A percentile compares a stretch with the other conserved stretches of the same genome.
These are phyloP conservation scores for Chamaenerion angustifolium DNA, from an alignment of 345 rosid genomes.

Conservation along the genomic window DNA sequence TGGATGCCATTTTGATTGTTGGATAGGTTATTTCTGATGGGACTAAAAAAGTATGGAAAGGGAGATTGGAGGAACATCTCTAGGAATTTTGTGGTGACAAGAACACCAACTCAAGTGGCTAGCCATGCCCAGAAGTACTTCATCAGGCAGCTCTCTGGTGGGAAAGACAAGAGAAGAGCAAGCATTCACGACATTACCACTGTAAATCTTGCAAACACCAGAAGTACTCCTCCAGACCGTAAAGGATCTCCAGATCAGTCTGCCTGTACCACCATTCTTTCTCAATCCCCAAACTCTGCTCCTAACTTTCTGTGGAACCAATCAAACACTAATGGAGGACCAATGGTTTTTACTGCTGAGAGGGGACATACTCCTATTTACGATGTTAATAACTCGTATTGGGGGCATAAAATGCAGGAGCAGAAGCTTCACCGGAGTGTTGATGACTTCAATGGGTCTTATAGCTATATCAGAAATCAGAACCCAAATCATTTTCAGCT, in stretches of 20 bases:
- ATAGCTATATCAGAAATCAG: slow-evolving; percentile 20
- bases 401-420: slow-evolving; percentile 30
- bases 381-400: slow-evolving; percentile 19
- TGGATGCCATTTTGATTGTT: background rate
- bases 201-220: slow-evolving; percentile 38
- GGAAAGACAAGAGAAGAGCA: slow-evolving; percentile 91
- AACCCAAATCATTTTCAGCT: slow-evolving; percentile 11
- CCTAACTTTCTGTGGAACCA: slow-evolving; percentile 43
- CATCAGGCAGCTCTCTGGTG: slow-evolving; percentile 78
- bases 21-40: slow-evolving; percentile 68
- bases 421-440: slow-evolving; percentile 10
- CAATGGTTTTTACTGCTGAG: slow-evolving; percentile 23
- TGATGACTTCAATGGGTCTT: no score
- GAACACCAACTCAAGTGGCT: slow-evolving; percentile 95
- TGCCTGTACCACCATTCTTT: background rate
- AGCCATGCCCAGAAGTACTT: slow-evolving; percentile 97
- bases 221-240: slow-evolving; percentile 38
- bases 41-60: slow-evolving; percentile 87
- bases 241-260: slow-evolving; percentile 29
- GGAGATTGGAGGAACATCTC: slow-evolving; percentile 98
- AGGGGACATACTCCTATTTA: slow-evolving; percentile 25
- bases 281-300: slow-evolving; percentile 21
- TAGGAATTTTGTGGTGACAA: slow-evolving; percentile 53
- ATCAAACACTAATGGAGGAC: slow-evolving; percentile 17
- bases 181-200: slow-evolving; percentile 98